phyloP scores from a whole-genome alignment of 2,329 filamentous ascomycete genomes.

The Sphaerostilbella broomeana region DNA sequence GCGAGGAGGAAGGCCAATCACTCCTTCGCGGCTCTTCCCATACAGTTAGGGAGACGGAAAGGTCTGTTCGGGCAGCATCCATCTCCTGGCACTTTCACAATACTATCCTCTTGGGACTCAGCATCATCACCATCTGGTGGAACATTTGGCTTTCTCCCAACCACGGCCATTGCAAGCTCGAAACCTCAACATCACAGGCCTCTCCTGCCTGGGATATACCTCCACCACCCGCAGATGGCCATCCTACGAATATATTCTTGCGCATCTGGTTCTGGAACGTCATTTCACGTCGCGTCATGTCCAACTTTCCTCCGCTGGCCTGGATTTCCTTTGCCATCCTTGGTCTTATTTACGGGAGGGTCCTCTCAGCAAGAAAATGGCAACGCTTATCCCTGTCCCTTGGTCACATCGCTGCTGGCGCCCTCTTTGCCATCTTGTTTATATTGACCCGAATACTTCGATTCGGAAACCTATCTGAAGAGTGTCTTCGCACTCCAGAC shows the following conservation, averaged over 20 bases:
- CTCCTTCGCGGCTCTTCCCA: constrained; percentile 1
- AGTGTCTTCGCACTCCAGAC: constrained; percentile 35
- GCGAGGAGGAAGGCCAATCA: constrained; percentile 12
- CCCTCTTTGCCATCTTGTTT: constrained; percentile 32
- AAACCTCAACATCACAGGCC: constrained; percentile 1
- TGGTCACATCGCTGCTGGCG: constrained; percentile 24
- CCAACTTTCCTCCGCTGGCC: constrained; percentile 38
- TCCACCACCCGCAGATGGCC: not conserved
- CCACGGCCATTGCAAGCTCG: constrained; percentile 29
- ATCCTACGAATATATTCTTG: constrained; percentile 21
- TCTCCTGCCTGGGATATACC: not conserved
- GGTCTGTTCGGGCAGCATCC: constrained; percentile 8
- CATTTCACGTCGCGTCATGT: constrained; percentile 25
- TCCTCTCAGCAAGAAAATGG: constrained; percentile 29
- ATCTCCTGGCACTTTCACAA: constrained; percentile 39
- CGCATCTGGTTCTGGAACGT: constrained; percentile 37
- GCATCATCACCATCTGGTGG: constrained; percentile 37
- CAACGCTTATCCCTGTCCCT: constrained; percentile 20
- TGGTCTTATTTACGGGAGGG: constrained; percentile 37
- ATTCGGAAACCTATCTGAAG: constrained; percentile 39
- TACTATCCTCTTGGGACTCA: constrained; percentile 26
- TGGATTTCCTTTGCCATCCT: constrained; percentile 42
- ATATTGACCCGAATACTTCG: constrained; percentile 34
- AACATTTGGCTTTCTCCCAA: constrained; percentile 40
- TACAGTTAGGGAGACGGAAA: constrained; percentile 1